Conservation (phyloP, 352 stramenopile genomes). For the Globisporangium spinosum region DNA sequence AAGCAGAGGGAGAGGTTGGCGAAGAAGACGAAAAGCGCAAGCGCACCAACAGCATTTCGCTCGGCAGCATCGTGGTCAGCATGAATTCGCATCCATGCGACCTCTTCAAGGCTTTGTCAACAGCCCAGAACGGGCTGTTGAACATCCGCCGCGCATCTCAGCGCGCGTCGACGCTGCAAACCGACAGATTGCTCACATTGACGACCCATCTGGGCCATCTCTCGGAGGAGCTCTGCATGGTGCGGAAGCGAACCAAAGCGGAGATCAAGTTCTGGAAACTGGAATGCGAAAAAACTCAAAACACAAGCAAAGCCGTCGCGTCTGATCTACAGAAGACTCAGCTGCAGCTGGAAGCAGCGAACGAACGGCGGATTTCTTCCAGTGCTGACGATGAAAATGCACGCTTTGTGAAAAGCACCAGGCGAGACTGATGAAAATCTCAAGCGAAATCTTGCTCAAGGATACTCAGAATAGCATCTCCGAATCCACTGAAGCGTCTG, state of each 20-base stretch:
- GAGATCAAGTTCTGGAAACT: slow-evolving; percentile 69
- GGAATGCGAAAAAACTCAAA: slow-evolving; percentile 63
- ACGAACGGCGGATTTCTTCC: neutral
- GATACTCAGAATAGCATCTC: slow-evolving; percentile 14
- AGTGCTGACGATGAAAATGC: slow-evolving; percentile 17
- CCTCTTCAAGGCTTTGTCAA: slow-evolving; percentile 57
- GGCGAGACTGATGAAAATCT: slow-evolving; percentile 45
- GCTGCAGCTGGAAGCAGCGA: slow-evolving; percentile 29
- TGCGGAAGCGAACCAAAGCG: slow-evolving; percentile 51
- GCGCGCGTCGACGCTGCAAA: slow-evolving; percentile 49
- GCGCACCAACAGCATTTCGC: slow-evolving; percentile 54
- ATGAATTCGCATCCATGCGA: slow-evolving; percentile 56
- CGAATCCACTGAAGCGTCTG: slow-evolving; percentile 3
- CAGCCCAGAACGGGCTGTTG: slow-evolving; percentile 38
- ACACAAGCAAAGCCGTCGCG: slow-evolving; percentile 37
- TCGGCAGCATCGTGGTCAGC: slow-evolving; percentile 48
- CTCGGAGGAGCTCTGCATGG: slow-evolving; percentile 62
- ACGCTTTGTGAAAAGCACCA: slow-evolving; percentile 53
- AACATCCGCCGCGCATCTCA: slow-evolving; percentile 45
- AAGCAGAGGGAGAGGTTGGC: slow-evolving; percentile 34
- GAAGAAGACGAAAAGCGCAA: slow-evolving; percentile 41
- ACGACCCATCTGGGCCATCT: slow-evolving; percentile 63
- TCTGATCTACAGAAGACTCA: slow-evolving; percentile 30
- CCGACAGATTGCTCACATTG: slow-evolving; percentile 54
- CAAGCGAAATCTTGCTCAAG: slow-evolving; percentile 28